phyloP scores from a whole-genome alignment of 331 rosid species.

The Acacia pycnantha region DNA sequence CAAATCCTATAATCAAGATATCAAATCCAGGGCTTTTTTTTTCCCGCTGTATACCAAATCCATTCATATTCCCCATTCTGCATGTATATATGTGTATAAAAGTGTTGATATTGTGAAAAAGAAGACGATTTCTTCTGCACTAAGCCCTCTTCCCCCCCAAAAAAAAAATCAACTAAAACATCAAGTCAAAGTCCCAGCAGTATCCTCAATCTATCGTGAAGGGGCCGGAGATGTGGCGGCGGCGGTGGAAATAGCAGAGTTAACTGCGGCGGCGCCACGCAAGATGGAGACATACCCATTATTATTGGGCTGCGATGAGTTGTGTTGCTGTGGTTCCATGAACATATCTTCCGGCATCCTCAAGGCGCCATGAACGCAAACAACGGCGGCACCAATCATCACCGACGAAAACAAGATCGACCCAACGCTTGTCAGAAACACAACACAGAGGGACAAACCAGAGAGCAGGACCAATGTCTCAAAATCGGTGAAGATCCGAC shows the following conservation, averaged over 20 bases:
- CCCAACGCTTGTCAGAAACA: conserved; percentile 92
- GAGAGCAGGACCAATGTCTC: conserved; percentile 62
- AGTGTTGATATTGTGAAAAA: neutral
- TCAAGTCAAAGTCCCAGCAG: neutral
- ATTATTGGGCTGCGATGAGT: conserved; percentile 29
- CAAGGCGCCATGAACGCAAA: conserved; percentile 76
- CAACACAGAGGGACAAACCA: conserved; percentile 51
- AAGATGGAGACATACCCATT: conserved; percentile 67
- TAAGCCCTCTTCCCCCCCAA: too few species aligned
- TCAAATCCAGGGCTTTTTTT: conserved; percentile 15
- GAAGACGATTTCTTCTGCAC: neutral
- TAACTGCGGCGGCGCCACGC: conserved; percentile 37
- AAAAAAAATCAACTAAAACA: neutral
- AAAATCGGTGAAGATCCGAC: conserved; percentile 67
- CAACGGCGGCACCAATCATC: conserved; percentile 55
- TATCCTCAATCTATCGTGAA: conserved; percentile 37
- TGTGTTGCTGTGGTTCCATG: conserved; percentile 63
- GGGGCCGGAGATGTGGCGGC: conserved; percentile 39
- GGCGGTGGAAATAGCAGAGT: conserved; percentile 35
- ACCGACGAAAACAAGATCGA: conserved; percentile 73
- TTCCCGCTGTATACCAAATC: conserved; percentile 2
- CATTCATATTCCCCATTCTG: conserved; percentile 10
- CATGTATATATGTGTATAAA: neutral
- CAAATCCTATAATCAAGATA: conserved; percentile 22
- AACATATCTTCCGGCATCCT: conserved; percentile 91